Conservation (phyloP, 1,139 yeast genomes). For the Geotrichum bryndzae region DNA sequence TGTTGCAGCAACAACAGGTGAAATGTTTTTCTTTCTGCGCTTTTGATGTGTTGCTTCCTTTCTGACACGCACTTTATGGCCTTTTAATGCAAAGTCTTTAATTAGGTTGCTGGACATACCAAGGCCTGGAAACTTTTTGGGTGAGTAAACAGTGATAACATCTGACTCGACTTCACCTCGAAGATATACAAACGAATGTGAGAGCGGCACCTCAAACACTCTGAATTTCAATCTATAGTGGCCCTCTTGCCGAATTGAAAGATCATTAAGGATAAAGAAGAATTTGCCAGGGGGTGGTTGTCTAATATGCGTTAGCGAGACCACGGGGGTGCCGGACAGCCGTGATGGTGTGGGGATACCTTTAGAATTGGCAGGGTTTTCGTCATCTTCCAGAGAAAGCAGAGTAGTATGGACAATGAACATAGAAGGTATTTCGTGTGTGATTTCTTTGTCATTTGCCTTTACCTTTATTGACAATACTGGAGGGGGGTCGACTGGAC, state of each 20-base stretch:
- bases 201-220: conserved; percentile 29
- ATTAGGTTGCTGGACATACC: conserved; percentile 34
- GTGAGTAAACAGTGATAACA: conserved; percentile 33
- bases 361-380: background rate
- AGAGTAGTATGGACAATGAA: conserved; percentile 32
- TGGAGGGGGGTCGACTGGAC: conserved; percentile 36
- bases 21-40: conserved; percentile 16
- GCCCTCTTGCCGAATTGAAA: conserved; percentile 36
- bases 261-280: conserved; percentile 33
- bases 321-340: conserved; percentile 29
- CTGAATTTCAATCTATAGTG: conserved; percentile 30
- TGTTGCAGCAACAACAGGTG: background rate
- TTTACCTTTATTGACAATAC: conserved; percentile 27
- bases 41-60: conserved; percentile 27
- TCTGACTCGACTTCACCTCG: conserved; percentile 28
- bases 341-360: conserved; percentile 18
- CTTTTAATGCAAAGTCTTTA: conserved; percentile 34
- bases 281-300: conserved; percentile 28
- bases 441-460: conserved; percentile 21
- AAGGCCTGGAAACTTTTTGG: conserved; percentile 37
- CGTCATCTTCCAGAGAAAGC: conserved; percentile 19
- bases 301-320: conserved; percentile 27
- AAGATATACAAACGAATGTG: conserved; percentile 21
- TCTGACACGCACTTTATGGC: conserved; percentile 35
- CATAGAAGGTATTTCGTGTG: conserved; percentile 26